Percentiles rank a stretch among this genome's conserved stretches.
These are phyloP conservation scores for Mycena sp. DNA, from an alignment of 1,284 basidiomycete genomes.

Conservation along the genomic window DNA sequence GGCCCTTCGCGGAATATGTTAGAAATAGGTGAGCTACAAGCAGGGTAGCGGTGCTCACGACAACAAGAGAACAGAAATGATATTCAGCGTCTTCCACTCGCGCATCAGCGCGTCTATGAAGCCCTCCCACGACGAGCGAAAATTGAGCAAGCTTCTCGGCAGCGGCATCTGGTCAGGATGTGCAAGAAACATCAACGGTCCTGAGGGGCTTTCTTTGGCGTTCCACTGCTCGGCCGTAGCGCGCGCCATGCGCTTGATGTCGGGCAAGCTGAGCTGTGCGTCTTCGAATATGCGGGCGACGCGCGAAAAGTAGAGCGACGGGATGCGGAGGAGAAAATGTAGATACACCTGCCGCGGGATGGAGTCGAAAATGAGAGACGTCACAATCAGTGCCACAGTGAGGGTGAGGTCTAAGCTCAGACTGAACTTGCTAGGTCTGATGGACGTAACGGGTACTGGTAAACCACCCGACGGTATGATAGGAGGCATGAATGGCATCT, in stretches of 20 bases:
- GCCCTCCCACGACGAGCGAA: conserved; percentile 47
- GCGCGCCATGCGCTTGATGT: conserved; percentile 39
- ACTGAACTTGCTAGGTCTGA: too few species aligned
- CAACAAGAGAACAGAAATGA: conserved; percentile 51
- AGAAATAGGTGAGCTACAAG: too few species aligned
- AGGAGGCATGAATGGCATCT: too few species aligned
- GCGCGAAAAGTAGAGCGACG: conserved; percentile 70
- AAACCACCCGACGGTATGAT: too few species aligned
- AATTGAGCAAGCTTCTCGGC: conserved; percentile 22
- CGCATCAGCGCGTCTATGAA: conserved; percentile 53
- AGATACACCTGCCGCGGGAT: conserved; percentile 61
- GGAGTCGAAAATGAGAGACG: conserved; percentile 29
- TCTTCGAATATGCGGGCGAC: conserved; percentile 56
- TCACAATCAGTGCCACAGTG: too few species aligned
- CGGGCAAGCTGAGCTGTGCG: conserved; percentile 39
- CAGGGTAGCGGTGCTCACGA: too few species aligned
- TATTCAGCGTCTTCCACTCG: conserved; percentile 56
- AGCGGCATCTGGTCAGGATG: conserved; percentile 13
- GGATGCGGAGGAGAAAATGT: conserved; percentile 63
- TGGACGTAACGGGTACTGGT: too few species aligned
- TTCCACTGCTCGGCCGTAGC: conserved; percentile 8
- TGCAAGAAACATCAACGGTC: too few species aligned
- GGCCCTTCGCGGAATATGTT: too few species aligned
- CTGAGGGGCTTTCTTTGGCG: too few species aligned
- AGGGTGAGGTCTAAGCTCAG: too few species aligned